Percentiles rank a stretch among this genome's conserved stretches.
These are phyloP conservation scores for Thelonectria discophora DNA, from an alignment of 2,329 filamentous ascomycete species.

Conservation along the genomic window DNA sequence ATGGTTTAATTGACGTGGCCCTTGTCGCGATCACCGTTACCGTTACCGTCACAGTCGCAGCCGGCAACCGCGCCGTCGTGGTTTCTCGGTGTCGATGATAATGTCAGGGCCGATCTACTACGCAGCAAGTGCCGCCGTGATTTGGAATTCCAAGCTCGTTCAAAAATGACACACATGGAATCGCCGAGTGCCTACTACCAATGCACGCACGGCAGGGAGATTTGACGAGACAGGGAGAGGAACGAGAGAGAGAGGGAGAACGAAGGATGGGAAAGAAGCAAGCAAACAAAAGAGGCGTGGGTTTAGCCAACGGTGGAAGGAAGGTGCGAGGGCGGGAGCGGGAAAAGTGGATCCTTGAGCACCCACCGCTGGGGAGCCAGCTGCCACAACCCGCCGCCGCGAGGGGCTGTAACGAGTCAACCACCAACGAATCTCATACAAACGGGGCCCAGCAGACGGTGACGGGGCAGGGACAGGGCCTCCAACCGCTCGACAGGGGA, in stretches of 20 bases:
- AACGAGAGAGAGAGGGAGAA: background rate
- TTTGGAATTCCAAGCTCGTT: background rate
- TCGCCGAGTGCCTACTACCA: background rate
- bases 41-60: background rate
- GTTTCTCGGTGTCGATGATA: background rate
- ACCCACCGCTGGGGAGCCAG: background rate
- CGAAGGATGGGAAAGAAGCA: too few species aligned
- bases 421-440: background rate
- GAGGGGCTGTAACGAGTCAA: background rate
- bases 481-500: background rate
- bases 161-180: background rate
- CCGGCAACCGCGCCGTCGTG: background rate
- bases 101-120: background rate
- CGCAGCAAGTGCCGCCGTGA: background rate
- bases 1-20: background rate
- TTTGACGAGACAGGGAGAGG: background rate
- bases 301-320: constrained; percentile 22
- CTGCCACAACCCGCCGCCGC: background rate
- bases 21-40: background rate
- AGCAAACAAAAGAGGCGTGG: constrained; percentile 2
- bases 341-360: constrained; percentile 15
- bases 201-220: background rate
- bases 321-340: constrained; percentile 20
- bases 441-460: background rate
- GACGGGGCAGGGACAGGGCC: constrained; percentile 1